phyloP scores from a whole-genome alignment of 768 basidiomycete species.

The Pisolithus orientalis region DNA sequence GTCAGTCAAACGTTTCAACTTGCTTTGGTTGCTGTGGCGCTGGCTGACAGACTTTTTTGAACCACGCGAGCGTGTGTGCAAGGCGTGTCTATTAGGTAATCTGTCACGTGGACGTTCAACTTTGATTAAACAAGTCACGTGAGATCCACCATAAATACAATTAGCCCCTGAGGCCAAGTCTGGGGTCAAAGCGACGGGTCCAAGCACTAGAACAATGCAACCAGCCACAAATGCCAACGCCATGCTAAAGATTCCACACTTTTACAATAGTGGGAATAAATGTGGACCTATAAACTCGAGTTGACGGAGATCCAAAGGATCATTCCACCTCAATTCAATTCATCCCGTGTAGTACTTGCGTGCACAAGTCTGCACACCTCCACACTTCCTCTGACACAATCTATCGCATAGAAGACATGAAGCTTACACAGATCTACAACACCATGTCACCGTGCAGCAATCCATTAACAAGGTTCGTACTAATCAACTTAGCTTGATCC shows the following conservation, averaged over 20 bases:
- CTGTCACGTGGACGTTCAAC: slow-evolving; percentile 25
- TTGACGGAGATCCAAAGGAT: neutral
- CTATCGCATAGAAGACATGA: neutral
- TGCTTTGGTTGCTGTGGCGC: slow-evolving; percentile 1
- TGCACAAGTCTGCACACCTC: too few species aligned
- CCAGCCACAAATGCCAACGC: neutral
- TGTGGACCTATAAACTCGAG: neutral
- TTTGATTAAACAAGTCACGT: slow-evolving; percentile 15
- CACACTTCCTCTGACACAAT: neutral
- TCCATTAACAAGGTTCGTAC: too few species aligned
- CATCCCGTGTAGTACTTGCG: neutral
- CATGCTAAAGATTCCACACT: neutral
- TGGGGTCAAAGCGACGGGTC: slow-evolving; percentile 2
- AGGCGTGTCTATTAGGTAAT: slow-evolving; percentile 28
- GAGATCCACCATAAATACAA: neutral
- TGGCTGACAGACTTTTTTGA: slow-evolving; percentile 7
- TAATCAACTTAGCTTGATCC: neutral
- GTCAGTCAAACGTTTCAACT: neutral
- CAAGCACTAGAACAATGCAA: slow-evolving; percentile 2
- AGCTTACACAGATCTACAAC: neutral
- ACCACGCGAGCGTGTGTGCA: slow-evolving; percentile 8
- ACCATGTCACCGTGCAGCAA: neutral
- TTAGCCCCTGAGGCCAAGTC: neutral
- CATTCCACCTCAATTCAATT: neutral
- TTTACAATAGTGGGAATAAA: neutral